Evolutionary conservation across 495 filamentous ascomycete species (phyloP).

Genomic region (Podospora pseudocomata): DNA sequence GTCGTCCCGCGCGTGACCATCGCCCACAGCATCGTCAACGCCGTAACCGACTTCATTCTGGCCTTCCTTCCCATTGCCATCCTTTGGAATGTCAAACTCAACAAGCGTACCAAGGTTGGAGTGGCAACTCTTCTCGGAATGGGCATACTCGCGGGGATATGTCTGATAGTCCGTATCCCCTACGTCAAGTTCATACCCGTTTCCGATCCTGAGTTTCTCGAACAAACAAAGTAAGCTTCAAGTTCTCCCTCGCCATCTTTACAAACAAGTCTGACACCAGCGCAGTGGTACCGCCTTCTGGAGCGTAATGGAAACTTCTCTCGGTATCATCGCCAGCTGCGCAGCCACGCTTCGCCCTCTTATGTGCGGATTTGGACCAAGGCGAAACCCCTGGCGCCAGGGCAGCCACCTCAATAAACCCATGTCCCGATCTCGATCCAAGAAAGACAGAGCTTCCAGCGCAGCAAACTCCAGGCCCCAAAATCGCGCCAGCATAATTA

Average conservation of each 20-base stretch:
- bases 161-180: slow-evolving; percentile 39
- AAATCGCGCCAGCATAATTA: neutral
- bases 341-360: slow-evolving; percentile 42
- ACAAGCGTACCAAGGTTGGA: slow-evolving; percentile 30
- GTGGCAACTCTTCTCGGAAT: slow-evolving; percentile 35
- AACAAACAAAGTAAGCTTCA: slow-evolving; percentile 24
- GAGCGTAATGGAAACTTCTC: slow-evolving; percentile 37
- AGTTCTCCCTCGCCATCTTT: neutral
- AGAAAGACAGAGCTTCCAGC: neutral
- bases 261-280: neutral
- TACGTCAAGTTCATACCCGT: slow-evolving; percentile 33
- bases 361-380: slow-evolving; percentile 22
- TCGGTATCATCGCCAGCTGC: slow-evolving; percentile 43
- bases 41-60: slow-evolving; percentile 39
- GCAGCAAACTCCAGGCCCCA: neutral
- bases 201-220: slow-evolving; percentile 16
- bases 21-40: slow-evolving; percentile 36
- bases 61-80: slow-evolving; percentile 43
- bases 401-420: neutral
- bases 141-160: slow-evolving; percentile 42
- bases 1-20: slow-evolving; percentile 33
- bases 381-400: neutral
- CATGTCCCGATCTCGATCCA: neutral
- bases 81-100: slow-evolving; percentile 41
- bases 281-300: slow-evolving; percentile 35